Evolutionary conservation across 495 filamentous ascomycete species (phyloP), one percentile per base, ranked within the genome.

Genomic region (Penicillium malachiteum): DNA sequence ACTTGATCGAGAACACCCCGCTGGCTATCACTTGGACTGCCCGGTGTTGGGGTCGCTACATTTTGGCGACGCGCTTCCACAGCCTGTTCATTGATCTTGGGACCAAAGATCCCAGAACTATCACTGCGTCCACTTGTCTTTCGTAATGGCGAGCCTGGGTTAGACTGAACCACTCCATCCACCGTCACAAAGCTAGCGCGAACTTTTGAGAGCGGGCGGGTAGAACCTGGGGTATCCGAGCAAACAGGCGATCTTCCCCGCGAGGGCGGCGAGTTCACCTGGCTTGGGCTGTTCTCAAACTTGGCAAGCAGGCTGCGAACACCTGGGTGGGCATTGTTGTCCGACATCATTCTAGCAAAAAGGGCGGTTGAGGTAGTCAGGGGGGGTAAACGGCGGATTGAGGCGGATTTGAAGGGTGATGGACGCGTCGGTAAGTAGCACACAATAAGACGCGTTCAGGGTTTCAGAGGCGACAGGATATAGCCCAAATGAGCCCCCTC

Each of bases 121-220:
- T 74, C 72, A 53, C 70, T 72, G 10, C 59, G 62, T 32, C 63
- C 66, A 48, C 68, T 73, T 48, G 69, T 64, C 52, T 72, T 72
- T 41, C 69, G 65, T 50, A 77, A 57, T 18, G 67, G 71, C 26
- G 70, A 70, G 17, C 65, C 63, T 7, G 69, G 65, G 37, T 60
- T 70, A 35, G 66, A 68, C 38, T 69, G 71, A 31, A 69, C 54
- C 5, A 64, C 68, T 32, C 71, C 71, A 55, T 92, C 89, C 13
- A 96, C 85, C 3, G 88, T 82, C 42, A 96, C 83, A 68, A 96
- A 96, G 64, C 82, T 91, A 33, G 91, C 90, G 52, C 90, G 83
- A 44, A 96, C 84, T 71, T 88, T 92, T 50, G 86, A 88, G 14
- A 90, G 78, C 21, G 84, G 89, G 55, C 88, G 78, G 14, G 78